A percentile compares a stretch with the other conserved stretches of the same genome.
These are phyloP conservation scores for Trichoderma gracile DNA, from an alignment of 2,329 filamentous ascomycete genomes.

Conservation along the genomic window DNA sequence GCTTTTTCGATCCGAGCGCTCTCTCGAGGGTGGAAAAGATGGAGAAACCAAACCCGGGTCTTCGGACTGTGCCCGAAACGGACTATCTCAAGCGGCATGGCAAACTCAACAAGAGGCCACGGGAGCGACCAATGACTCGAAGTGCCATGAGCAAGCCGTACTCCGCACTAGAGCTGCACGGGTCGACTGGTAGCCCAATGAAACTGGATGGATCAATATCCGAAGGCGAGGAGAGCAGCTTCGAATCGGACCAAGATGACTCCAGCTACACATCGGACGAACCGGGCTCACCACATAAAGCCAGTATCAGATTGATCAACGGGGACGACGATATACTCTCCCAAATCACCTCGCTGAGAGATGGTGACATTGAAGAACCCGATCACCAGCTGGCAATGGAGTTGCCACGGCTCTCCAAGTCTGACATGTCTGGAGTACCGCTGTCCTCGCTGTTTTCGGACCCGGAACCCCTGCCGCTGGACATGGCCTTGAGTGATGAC, in stretches of 20 bases:
- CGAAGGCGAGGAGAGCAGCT: slow-evolving; percentile 52
- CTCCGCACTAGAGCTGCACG: slow-evolving; percentile 33
- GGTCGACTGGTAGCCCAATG: slow-evolving; percentile 39
- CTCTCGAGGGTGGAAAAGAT: slow-evolving; percentile 36
- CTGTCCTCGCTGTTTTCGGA: slow-evolving; percentile 60
- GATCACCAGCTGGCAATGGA: slow-evolving; percentile 53
- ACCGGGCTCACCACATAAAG: slow-evolving; percentile 52
- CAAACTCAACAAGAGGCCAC: slow-evolving; percentile 43
- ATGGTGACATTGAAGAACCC: slow-evolving; percentile 50
- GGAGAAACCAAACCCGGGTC: slow-evolving; percentile 35
- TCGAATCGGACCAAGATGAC: slow-evolving; percentile 58
- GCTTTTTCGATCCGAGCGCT: slow-evolving; percentile 51
- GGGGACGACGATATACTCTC: slow-evolving; percentile 57
- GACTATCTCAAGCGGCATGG: slow-evolving; percentile 52
- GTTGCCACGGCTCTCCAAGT: slow-evolving; percentile 50
- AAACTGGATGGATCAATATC: slow-evolving; percentile 43
- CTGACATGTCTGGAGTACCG: slow-evolving; percentile 51
- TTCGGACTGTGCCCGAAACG: slow-evolving; percentile 46
- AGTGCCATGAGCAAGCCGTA: slow-evolving; percentile 35
- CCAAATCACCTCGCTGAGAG: slow-evolving; percentile 53
- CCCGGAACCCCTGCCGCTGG: slow-evolving; percentile 54
- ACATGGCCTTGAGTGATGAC: slow-evolving; percentile 53
- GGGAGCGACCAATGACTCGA: slow-evolving; percentile 32
- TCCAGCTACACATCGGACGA: slow-evolving; percentile 53
- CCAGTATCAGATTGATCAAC: slow-evolving; percentile 44